Percentiles rank a stretch among this genome's conserved stretches.
phyloP scores from a whole-genome alignment of 2,329 filamentous ascomycete species.

The Scytalidium lignicola region DNA sequence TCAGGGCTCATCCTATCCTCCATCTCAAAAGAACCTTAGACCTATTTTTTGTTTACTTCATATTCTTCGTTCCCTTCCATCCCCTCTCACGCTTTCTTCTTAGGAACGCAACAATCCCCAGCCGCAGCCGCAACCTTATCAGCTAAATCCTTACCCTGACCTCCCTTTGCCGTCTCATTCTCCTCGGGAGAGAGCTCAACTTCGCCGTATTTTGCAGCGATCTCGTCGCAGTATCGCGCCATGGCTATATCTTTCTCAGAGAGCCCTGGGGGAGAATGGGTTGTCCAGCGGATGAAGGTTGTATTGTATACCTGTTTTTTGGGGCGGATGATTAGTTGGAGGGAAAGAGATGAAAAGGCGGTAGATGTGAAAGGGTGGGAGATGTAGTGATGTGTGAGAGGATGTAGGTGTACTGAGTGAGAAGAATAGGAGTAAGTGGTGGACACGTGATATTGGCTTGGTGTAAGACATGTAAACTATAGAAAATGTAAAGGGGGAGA shows the following conservation, averaged over 20 bases:
- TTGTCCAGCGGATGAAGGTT: constrained; percentile 68
- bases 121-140: constrained; percentile 40
- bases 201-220: constrained; percentile 54
- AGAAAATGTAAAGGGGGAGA: not conserved
- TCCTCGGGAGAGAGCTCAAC: constrained; percentile 16
- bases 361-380: no score
- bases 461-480: not conserved
- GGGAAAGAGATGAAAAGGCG: not conserved
- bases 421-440: not conserved
- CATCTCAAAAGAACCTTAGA: no score
- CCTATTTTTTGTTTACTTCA: no score
- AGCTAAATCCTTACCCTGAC: constrained; percentile 36
- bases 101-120: constrained; percentile 51
- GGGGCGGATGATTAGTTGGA: not conserved
- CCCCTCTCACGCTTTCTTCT: constrained; percentile 25
- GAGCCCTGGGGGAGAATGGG: constrained; percentile 62
- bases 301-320: constrained; percentile 59
- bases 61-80: not conserved
- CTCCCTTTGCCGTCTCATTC: constrained; percentile 18
- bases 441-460: not conserved
- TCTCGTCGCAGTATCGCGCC: constrained; percentile 56
- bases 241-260: constrained; percentile 58
- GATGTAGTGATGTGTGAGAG: no score
- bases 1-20: no score
- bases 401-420: no score